Evolutionary conservation across 169 alveolate species (phyloP).

Genomic region (Plasmodium ovale): DNA sequence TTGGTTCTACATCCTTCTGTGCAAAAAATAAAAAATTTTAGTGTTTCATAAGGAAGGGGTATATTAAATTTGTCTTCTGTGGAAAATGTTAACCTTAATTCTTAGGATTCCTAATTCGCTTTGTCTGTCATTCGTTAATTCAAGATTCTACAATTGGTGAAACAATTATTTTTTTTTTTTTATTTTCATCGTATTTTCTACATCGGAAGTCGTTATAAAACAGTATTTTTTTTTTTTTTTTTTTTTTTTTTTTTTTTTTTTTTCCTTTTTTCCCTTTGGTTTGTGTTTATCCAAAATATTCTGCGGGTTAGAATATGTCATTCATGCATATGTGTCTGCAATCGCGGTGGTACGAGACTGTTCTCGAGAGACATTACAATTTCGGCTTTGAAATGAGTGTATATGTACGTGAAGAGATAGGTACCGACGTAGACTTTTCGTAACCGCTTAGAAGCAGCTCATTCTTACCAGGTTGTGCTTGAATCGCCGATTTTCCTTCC

Average conservation of each 20-base stretch:
- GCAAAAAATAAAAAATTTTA: constrained; percentile 11
- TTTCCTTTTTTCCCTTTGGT: constrained; percentile 4
- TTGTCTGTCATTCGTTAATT: constrained; percentile 26
- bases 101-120: constrained; percentile 31
- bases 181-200: neutral
- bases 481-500: constrained; percentile 60
- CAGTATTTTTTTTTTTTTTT: too few species aligned
- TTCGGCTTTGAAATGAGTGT: too few species aligned
- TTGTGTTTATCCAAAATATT: constrained; percentile 32
- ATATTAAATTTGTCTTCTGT: too few species aligned
- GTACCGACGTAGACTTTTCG: too few species aligned
- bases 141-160: constrained; percentile 48
- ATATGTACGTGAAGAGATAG: too few species aligned
- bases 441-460: too few species aligned
- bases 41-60: neutral
- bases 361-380: too few species aligned
- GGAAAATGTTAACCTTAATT: constrained; percentile 30
- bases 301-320: neutral
- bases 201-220: neutral
- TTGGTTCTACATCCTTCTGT: constrained; percentile 45
- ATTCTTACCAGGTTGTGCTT: constrained; percentile 54
- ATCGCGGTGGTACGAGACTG: too few species aligned
- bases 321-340: constrained; percentile 1
- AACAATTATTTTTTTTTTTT: too few species aligned
- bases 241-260: too few species aligned